These are phyloP conservation scores for Gastrolobium bilobum DNA, from an alignment of 306 rosid species.

Conservation along the genomic window DNA sequence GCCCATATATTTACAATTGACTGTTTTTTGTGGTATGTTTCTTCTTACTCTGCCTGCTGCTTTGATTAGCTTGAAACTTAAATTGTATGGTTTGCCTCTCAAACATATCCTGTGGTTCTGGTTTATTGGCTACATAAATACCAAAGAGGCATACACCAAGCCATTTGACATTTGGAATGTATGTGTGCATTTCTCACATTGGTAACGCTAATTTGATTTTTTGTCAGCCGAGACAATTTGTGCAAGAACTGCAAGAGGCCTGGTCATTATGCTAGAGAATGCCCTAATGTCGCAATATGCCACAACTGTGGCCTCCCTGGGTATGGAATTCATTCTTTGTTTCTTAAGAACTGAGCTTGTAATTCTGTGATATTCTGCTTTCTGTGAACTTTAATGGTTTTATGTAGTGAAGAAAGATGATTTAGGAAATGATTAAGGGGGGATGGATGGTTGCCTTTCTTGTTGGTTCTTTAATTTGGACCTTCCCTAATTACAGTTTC, in stretches of 20 bases:
- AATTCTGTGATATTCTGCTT: constrained; percentile 21
- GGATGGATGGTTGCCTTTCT: not conserved
- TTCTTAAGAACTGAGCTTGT: constrained; percentile 23
- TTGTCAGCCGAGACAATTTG: constrained; percentile 89
- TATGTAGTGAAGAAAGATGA: not conserved
- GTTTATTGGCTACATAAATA: not conserved
- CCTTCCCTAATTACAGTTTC: constrained; percentile 19
- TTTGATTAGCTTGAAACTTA: constrained; percentile 11
- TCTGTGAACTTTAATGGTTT: not conserved
- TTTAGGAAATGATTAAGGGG: not conserved
- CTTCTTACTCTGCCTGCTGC: constrained; percentile 39
- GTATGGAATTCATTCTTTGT: constrained; percentile 57
- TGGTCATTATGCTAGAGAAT: constrained; percentile 97
- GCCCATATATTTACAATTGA: not conserved
- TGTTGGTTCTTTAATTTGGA: constrained; percentile 24
- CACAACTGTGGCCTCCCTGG: constrained; percentile 98
- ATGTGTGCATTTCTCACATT: constrained; percentile 11
- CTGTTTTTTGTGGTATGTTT: constrained; percentile 16
- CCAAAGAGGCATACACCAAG: not conserved
- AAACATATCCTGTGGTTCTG: not conserved
- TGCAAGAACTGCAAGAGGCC: constrained; percentile 99
- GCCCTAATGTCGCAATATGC: constrained; percentile 98
- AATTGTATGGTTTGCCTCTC: constrained; percentile 1
- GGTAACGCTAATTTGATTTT: constrained; percentile 38
- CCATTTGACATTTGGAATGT: constrained; percentile 23